phyloP scores from a whole-genome alignment of 768 basidiomycete species.

The Daedalea quercina region DNA sequence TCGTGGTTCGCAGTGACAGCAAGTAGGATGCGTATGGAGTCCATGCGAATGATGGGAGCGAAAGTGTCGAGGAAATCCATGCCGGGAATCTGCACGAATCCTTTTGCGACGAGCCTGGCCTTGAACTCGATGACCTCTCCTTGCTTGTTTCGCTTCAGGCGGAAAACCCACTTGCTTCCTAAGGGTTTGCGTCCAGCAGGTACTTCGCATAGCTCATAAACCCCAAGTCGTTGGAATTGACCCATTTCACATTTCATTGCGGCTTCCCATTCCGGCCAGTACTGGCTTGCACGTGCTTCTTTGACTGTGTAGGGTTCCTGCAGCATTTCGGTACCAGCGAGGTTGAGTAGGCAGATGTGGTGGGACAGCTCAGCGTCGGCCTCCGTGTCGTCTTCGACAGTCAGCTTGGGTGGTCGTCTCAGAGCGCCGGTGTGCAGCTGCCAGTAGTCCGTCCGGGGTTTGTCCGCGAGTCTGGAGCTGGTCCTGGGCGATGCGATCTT shows the following conservation, averaged over 20 bases:
- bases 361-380: background rate
- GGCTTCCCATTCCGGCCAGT: conserved; percentile 2
- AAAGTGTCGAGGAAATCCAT: conserved; percentile 20
- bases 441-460: conserved; percentile 5
- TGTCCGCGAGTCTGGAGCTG: background rate
- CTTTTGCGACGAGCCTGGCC: conserved; percentile 35
- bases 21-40: background rate
- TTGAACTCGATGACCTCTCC: conserved; percentile 20
- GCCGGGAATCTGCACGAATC: conserved; percentile 27
- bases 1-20: conserved; percentile 1
- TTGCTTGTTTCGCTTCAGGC: conserved; percentile 17
- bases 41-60: background rate
- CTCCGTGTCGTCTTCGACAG: background rate
- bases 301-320: conserved; percentile 1
- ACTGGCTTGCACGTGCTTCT: conserved; percentile 3
- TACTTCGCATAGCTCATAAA: conserved; percentile 19
- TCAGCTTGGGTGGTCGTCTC: background rate
- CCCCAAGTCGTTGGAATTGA: conserved; percentile 12
- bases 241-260: conserved; percentile 8
- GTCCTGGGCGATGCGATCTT: background rate
- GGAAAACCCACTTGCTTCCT: conserved; percentile 23
- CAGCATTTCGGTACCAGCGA: conserved; percentile 2
- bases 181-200: conserved; percentile 7
- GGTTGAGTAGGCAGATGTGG: background rate
- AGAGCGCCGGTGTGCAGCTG: background rate